Percentiles rank a stretch among this genome's conserved stretches.
Evolutionary conservation across 1,139 yeast species (phyloP).

Genomic region (Diutina siamensis): DNA sequence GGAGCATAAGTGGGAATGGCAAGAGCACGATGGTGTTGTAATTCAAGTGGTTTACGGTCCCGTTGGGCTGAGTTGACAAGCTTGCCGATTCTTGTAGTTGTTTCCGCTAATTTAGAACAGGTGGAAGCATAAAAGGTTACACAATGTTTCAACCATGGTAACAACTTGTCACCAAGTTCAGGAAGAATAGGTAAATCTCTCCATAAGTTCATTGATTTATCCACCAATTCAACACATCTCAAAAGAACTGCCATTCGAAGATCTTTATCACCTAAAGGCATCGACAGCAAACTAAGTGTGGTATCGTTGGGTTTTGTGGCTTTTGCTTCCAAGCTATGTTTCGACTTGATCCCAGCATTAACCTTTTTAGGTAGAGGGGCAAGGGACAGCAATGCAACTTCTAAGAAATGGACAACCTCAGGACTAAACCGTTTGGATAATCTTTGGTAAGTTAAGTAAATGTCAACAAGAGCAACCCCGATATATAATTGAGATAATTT

Average conservation of each 20-base stretch:
- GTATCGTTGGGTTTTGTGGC: background rate
- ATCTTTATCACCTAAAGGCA: background rate
- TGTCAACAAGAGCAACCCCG: slow-evolving; percentile 45
- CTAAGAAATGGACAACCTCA: slow-evolving; percentile 55
- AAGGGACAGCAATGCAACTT: slow-evolving; percentile 21
- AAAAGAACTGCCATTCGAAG: background rate
- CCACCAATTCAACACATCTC: slow-evolving; percentile 17
- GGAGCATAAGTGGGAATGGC: slow-evolving; percentile 84
- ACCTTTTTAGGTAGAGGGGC: background rate
- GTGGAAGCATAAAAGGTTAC: slow-evolving; percentile 22
- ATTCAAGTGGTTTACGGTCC: slow-evolving; percentile 60
- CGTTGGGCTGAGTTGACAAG: slow-evolving; percentile 26
- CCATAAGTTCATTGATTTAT: slow-evolving; percentile 35
- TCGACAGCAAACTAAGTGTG: background rate
- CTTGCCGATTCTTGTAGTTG: slow-evolving; percentile 38
- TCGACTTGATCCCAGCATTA: background rate
- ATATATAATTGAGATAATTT: background rate
- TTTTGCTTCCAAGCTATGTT: background rate
- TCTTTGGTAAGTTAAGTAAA: slow-evolving; percentile 61
- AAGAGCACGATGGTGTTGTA: slow-evolving; percentile 79
- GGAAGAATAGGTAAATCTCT: slow-evolving; percentile 51
- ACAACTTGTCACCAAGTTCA: slow-evolving; percentile 41
- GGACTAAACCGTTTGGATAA: slow-evolving; percentile 74
- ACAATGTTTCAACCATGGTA: slow-evolving; percentile 24
- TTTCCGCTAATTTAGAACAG: slow-evolving; percentile 19